Conservation (phyloP, 495 filamentous ascomycete genomes). For the Neurospora sp. region DNA sequence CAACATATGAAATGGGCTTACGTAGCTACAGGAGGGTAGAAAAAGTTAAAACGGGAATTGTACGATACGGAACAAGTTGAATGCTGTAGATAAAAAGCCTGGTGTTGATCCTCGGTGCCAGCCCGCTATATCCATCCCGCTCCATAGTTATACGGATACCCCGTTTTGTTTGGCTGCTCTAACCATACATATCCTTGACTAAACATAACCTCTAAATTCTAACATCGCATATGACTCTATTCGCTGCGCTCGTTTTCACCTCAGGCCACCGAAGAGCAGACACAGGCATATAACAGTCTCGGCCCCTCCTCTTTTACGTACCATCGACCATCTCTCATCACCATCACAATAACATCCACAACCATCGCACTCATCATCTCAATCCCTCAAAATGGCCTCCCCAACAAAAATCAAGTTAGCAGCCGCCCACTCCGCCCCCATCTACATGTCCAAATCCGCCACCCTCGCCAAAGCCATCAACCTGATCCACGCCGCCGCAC, state of each 20-base stretch:
- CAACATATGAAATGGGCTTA: not conserved
- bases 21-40: not conserved
- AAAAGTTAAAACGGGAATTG: not conserved
- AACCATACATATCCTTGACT: not conserved
- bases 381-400: not conserved
- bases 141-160: not conserved
- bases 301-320: not conserved
- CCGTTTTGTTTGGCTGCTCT: not conserved
- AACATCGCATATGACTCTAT: not conserved
- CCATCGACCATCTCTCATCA: no score
- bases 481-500: conserved; percentile 19
- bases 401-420: conserved; percentile 22
- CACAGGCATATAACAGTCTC: not conserved
- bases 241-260: not conserved
- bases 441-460: conserved; percentile 27
- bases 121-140: not conserved
- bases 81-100: not conserved
- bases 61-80: not conserved
- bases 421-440: conserved; percentile 25
- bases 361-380: not conserved
- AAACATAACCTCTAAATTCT: not conserved
- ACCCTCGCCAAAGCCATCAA: conserved; percentile 21
- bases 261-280: not conserved
- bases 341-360: not conserved
- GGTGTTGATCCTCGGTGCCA: not conserved